Conservation (phyloP, 148 eudicot species). For the Limonium bicolor region DNA sequence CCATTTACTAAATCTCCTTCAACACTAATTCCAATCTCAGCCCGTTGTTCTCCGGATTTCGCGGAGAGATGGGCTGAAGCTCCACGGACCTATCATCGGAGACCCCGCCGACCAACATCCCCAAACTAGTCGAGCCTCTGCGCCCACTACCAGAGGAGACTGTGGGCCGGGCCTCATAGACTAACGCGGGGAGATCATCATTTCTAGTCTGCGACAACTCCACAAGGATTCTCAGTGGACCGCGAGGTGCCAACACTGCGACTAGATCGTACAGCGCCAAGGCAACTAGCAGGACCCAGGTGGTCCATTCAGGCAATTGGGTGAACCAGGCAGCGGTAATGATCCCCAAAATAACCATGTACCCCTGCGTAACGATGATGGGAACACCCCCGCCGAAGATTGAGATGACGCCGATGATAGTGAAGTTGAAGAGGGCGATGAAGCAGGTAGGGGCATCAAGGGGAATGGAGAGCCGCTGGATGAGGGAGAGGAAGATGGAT, state of each 20-base stretch:
- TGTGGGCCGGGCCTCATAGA: slow-evolving; percentile 70
- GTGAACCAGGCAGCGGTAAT: slow-evolving; percentile 87
- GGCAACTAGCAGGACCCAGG: slow-evolving; percentile 76
- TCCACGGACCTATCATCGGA: slow-evolving; percentile 38
- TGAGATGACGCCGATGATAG: slow-evolving; percentile 47
- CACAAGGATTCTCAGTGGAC: slow-evolving; percentile 74
- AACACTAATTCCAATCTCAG: no score
- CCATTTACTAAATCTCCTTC: no score
- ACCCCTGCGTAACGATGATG: slow-evolving; percentile 47
- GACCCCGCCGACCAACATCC: slow-evolving; percentile 46
- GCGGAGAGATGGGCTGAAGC: slow-evolving; percentile 20
- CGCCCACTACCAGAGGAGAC: slow-evolving; percentile 13
- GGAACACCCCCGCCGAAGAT: slow-evolving; percentile 62
- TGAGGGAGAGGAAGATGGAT: slow-evolving; percentile 36
- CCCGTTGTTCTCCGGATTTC: neutral
- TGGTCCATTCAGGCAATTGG: slow-evolving; percentile 92
- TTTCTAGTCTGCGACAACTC: slow-evolving; percentile 67
- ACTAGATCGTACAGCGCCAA: slow-evolving; percentile 75
- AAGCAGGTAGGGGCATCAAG: slow-evolving; percentile 36
- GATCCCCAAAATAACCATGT: slow-evolving; percentile 65
- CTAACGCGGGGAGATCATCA: slow-evolving; percentile 82
- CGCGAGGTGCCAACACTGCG: slow-evolving; percentile 90
- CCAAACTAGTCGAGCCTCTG: slow-evolving; percentile 16
- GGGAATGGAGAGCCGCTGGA: slow-evolving; percentile 34
- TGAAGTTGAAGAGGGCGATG: slow-evolving; percentile 41